Evolutionary conservation across 768 basidiomycete species (phyloP).

Genomic region (Leucosporidium yakuticum): DNA sequence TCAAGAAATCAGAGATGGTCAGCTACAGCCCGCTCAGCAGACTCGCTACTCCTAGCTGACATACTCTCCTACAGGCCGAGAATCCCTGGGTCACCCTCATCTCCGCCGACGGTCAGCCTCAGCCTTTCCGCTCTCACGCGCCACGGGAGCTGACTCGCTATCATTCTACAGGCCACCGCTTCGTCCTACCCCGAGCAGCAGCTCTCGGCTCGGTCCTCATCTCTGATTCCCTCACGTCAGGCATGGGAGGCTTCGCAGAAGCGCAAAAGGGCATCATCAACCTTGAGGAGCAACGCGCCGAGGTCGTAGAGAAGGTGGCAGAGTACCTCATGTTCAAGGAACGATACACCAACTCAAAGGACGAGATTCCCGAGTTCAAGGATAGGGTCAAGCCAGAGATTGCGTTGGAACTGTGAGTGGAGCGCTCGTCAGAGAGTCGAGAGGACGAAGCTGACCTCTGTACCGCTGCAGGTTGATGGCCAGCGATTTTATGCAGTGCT

Average conservation of each 20-base stretch:
- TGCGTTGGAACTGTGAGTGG: slow-evolving; percentile 28
- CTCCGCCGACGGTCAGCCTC: slow-evolving; percentile 17
- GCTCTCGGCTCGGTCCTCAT: slow-evolving; percentile 26
- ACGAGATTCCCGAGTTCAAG: slow-evolving; percentile 31
- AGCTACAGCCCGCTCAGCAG: not conserved
- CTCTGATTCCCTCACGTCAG: slow-evolving; percentile 13
- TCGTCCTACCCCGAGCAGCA: slow-evolving; percentile 26
- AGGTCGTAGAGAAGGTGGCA: slow-evolving; percentile 31
- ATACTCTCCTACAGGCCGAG: not conserved
- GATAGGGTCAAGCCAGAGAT: slow-evolving; percentile 30
- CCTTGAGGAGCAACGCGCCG: slow-evolving; percentile 25
- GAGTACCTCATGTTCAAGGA: slow-evolving; percentile 37
- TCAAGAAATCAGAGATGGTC: not conserved
- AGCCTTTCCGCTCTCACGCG: not conserved
- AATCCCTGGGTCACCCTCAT: slow-evolving; percentile 27
- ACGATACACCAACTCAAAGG: slow-evolving; percentile 16
- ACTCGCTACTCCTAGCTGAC: not conserved
- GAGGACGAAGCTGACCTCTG: not conserved
- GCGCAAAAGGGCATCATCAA: slow-evolving; percentile 1
- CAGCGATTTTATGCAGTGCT: slow-evolving; percentile 29
- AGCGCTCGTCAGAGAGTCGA: rapidly evolving
- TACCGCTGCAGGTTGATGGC: slow-evolving; percentile 21
- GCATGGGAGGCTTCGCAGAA: slow-evolving; percentile 24
- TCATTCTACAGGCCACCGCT: slow-evolving; percentile 24
- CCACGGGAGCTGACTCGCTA: not conserved